These are phyloP conservation scores for Phaeophleospora eucalypticola DNA, from an alignment of 2,329 filamentous ascomycete species.

Conservation along the genomic window DNA sequence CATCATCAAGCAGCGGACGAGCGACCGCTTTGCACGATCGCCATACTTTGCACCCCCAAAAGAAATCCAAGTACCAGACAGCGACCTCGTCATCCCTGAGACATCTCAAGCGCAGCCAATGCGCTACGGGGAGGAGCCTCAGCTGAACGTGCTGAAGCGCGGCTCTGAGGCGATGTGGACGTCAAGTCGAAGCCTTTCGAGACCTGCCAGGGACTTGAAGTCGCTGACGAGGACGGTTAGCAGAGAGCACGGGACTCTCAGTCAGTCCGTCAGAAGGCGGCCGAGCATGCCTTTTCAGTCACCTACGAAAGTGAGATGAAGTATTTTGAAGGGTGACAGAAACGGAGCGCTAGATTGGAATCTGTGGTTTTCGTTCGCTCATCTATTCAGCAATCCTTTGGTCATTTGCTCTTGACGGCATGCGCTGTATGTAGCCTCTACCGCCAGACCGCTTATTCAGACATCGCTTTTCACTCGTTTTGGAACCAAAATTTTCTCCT, in stretches of 20 bases:
- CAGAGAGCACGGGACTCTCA: slow-evolving; percentile 25
- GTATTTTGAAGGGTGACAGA: neutral
- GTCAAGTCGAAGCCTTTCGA: slow-evolving; percentile 12
- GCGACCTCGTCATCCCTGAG: slow-evolving; percentile 19
- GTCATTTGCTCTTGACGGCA: neutral
- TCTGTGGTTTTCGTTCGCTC: neutral
- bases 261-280: slow-evolving; percentile 24
- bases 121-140: slow-evolving; percentile 13
- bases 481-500: too few species aligned
- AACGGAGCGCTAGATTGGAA: neutral
- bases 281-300: slow-evolving; percentile 24
- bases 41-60: slow-evolving; percentile 8
- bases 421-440: neutral
- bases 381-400: neutral
- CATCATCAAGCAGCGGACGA: slow-evolving; percentile 16
- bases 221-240: slow-evolving; percentile 26
- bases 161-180: slow-evolving; percentile 13
- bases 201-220: slow-evolving; percentile 18
- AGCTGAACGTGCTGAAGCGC: slow-evolving; percentile 15
- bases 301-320: slow-evolving; percentile 20
- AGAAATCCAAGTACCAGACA: slow-evolving; percentile 21
- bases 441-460: slow-evolving; percentile 1
- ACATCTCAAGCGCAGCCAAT: slow-evolving; percentile 19
- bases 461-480: slow-evolving; percentile 1
- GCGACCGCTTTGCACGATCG: slow-evolving; percentile 10